Conservation (phyloP, 495 filamentous ascomycete species). For the Trichodelitschia bisporula region DNA sequence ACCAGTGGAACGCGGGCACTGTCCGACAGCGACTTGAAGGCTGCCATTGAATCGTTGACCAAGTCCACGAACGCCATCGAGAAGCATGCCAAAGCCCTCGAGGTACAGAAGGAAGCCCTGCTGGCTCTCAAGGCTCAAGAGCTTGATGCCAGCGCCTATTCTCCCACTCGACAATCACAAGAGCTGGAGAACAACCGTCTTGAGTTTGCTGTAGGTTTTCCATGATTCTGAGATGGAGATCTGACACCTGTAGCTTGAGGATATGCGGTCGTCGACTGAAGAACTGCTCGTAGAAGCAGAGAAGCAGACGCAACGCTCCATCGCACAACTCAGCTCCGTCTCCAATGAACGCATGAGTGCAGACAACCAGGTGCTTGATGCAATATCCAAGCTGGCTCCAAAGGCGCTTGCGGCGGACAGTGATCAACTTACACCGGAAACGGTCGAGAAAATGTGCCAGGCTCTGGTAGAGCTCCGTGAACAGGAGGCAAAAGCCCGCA, state of each 20-base stretch:
- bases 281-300: constrained; percentile 6
- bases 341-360: constrained; percentile 11
- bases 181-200: constrained; percentile 6
- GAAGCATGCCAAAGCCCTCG: constrained; percentile 13
- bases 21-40: constrained; percentile 10
- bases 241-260: constrained; percentile 7
- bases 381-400: constrained; percentile 12
- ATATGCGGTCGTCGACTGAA: constrained; percentile 9
- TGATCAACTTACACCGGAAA: no score
- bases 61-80: constrained; percentile 15
- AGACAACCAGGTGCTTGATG: constrained; percentile 14
- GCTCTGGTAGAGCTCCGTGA: constrained; percentile 10
- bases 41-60: constrained; percentile 13
- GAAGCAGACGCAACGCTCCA: constrained; percentile 6
- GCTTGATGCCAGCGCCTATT: neutral
- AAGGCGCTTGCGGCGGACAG: constrained; percentile 5
- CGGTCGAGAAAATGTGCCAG: constrained; percentile 13
- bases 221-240: constrained; percentile 9
- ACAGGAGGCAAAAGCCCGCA: constrained; percentile 9
- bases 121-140: constrained; percentile 9
- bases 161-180: constrained; percentile 2
- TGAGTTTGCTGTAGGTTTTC: no score
- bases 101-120: constrained; percentile 14
- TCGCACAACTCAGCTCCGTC: constrained; percentile 3
- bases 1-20: no score